Evolutionary conservation across 345 rosid species (phyloP), one percentile per base, ranked within the genome.

Genomic region (Sapria himalayana): DNA sequence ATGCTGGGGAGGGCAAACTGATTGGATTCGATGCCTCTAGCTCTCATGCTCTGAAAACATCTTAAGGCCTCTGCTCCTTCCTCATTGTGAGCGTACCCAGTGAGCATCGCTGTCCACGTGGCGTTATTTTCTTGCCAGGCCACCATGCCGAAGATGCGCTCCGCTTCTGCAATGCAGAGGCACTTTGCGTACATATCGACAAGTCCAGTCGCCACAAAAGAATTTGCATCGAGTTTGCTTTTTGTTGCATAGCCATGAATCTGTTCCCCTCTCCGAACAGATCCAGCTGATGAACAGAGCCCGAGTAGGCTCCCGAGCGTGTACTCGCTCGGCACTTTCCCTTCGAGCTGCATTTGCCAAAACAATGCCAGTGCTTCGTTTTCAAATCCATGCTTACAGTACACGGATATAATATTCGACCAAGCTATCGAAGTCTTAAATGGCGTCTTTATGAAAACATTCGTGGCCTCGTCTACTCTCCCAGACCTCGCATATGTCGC

Each of bases 21-120:
- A 54, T 86, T 81, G 2, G 74, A 48, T 27, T 55, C 69, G 15
- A 69, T 59, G 24, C 85, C 93, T 29, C 63, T 48, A 21, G 53
- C 42, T 43, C 45, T 66, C 91, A 82, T 74, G 34, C 70, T 58
- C 29, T 63, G 52, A 35, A 78, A 78, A 56, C 66, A 74, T 51
- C 63, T 51, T 2, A 78, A 68, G 4, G 94, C 94, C 61, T 60
- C 59, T 21, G 41, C 56, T 14, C 70, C 64, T 24, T 61, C 60
- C 1, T 78, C 82, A 46, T 71, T 72, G 43, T 59, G 62, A 31
- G 78, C 62, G 59, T 76, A 86, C 0, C 81, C 94, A 1, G 85
- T 63, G 39, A 86, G 60, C 89, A 86, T 81, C 4, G 93, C 81
- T 16, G 89, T 78, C 97, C 97, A 81, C 3, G 75, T 61, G 4